Base-by-base conservation (phyloP, 192 early-diverging fungal genomes). In the Linnemannia schmuckeri region DNA sequence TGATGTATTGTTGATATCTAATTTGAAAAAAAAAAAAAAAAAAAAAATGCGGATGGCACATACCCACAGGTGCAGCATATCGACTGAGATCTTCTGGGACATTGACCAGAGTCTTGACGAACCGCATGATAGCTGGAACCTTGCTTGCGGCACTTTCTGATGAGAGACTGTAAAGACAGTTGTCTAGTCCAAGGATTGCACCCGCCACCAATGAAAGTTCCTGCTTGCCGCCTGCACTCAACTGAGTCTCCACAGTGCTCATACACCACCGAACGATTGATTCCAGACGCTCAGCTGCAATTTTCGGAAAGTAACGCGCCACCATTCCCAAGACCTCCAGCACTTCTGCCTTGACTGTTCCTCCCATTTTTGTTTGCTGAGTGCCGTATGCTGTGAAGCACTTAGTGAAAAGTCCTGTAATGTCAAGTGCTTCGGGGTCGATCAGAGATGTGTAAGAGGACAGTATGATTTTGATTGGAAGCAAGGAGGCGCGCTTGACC, bases 241-340 rank as follows among this genome's bases (percentile, higher is more conserved):
- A 47, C 49, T 91, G 81, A 13, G 87, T 46, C 40, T 84, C 71
- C 37, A 91, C 70, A 0, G 76, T 81, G 22, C 42, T 81, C n/a
- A 87, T 1, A 57, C 78, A 90, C 78, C 88, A 85, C 17, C 88
- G 88, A 24, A 90, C 47, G 24, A 90, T 40, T 20, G 77, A 75
- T 0, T 73, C 7, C 17, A 70, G 54, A 22, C 75, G 77, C 20
- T 46, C 41, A 5, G 78, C 66, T 0, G 82, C 72, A 27, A 76
- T 57, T 30, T 83, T 78, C 12, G 90, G 88, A 27, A 84, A 89
- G 44, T 89, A 76, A 71, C 81, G 72, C 2, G 85, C 78, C 54
- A 93, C 84, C 18, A 83, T 66, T 1, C 91, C 91, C 20, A 93
- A 77, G 15, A 92, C 75, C 37, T 88, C 77, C 17, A 92, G 72